Percentiles rank a stretch among this genome's conserved stretches.
phyloP scores from a whole-genome alignment of 1,139 yeast genomes.

The Debaryomycetaceae sp. region DNA sequence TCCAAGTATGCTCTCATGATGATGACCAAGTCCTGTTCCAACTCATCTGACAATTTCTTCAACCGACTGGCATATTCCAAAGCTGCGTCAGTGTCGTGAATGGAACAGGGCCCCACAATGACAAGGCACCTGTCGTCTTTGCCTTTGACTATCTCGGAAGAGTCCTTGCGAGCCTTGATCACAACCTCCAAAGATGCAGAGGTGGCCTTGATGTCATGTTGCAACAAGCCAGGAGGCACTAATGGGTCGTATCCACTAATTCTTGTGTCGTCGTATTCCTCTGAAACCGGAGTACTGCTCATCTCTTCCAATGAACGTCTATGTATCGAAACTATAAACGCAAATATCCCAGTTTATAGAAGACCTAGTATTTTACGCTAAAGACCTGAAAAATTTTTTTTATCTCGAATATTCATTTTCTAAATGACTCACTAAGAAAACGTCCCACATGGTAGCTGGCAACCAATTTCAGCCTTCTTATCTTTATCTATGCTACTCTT shows the following conservation, averaged over 20 bases:
- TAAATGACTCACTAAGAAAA: background rate
- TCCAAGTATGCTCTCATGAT: slow-evolving; percentile 97
- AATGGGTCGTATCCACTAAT: slow-evolving; percentile 89
- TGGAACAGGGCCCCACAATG: slow-evolving; percentile 93
- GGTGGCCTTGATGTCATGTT: slow-evolving; percentile 72
- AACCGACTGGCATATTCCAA: slow-evolving; percentile 79
- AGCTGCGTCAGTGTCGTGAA: slow-evolving; percentile 89
- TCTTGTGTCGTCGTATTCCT: slow-evolving; percentile 83
- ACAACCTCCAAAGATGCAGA: slow-evolving; percentile 63
- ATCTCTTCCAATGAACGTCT: slow-evolving; percentile 11
- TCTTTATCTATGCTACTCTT: too few species aligned
- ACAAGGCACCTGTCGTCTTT: slow-evolving; percentile 79
- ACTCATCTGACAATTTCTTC: slow-evolving; percentile 62
- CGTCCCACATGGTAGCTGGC: too few species aligned
- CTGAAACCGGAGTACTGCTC: slow-evolving; percentile 56
- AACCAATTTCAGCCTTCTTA: too few species aligned
- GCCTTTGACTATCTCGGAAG: slow-evolving; percentile 67
- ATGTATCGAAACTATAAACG: too few species aligned
- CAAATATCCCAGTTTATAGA: too few species aligned
- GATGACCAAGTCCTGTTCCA: slow-evolving; percentile 70
- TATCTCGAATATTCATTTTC: background rate
- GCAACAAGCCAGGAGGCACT: slow-evolving; percentile 82
- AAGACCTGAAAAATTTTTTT: too few species aligned
- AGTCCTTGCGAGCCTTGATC: slow-evolving; percentile 70
- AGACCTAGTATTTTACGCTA: background rate